Percentiles rank a stretch among this genome's conserved stretches.
phyloP scores from a whole-genome alignment of 257 asterid species.

The Lycium ferocissimum region DNA sequence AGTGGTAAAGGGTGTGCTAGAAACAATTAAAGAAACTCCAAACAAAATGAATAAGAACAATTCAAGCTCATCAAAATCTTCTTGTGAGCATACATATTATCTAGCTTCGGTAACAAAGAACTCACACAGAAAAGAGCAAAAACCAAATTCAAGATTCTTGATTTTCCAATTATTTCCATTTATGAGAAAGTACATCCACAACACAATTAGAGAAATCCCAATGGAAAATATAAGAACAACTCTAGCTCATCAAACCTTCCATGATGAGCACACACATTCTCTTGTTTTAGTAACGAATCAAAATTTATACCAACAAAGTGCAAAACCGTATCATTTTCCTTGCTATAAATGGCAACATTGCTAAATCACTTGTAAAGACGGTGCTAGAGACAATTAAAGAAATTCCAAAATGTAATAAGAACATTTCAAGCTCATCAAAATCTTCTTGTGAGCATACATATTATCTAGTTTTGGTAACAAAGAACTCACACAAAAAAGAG shows the following conservation, averaged over 20 bases:
- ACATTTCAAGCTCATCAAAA: not conserved
- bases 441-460: not conserved
- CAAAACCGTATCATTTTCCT: not conserved
- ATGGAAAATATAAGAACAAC: not conserved
- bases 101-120: not conserved
- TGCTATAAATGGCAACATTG: not conserved
- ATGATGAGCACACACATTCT: not conserved
- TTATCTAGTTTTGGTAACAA: not conserved
- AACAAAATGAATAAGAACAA: not conserved
- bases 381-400: not conserved
- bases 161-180: constrained; percentile 45
- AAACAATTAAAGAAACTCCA: too few species aligned
- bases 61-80: not conserved
- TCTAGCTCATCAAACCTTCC: not conserved
- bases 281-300: not conserved
- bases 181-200: constrained; percentile 61
- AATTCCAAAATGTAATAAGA: not conserved
- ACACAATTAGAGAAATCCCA: constrained; percentile 6
- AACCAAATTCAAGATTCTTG: constrained; percentile 4
- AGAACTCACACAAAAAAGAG: not conserved
- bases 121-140: not conserved
- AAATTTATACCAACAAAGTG: not conserved
- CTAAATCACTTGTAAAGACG: not conserved
- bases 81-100: not conserved
- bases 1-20: too few species aligned